phyloP scores from a whole-genome alignment of 495 filamentous ascomycete species.

The Lophiotrema nucula region DNA sequence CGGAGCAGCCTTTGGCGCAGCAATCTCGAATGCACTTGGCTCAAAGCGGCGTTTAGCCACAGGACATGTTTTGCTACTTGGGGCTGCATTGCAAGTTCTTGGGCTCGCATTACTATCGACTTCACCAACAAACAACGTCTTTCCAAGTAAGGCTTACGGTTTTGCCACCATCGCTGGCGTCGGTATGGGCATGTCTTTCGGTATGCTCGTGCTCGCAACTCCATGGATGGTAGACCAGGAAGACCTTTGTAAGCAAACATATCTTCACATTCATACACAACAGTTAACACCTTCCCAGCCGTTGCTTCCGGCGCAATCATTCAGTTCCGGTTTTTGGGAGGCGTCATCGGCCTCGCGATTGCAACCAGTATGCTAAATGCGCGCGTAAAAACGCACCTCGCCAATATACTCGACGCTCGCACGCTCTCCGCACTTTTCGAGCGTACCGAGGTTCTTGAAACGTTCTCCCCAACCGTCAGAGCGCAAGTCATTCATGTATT shows the following conservation, averaged over 20 bases:
- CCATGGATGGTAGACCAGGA: slow-evolving; percentile 3
- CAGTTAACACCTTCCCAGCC: slow-evolving; percentile 1
- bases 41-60: slow-evolving; percentile 2
- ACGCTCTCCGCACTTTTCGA: not conserved
- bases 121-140: not conserved
- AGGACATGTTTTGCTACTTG: slow-evolving; percentile 2
- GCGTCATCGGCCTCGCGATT: slow-evolving; percentile 21
- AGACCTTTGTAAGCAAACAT: not conserved
- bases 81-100: slow-evolving; percentile 1
- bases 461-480: not conserved
- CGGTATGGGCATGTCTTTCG: slow-evolving; percentile 13
- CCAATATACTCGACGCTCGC: not conserved
- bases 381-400: not conserved
- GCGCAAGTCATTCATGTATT: slow-evolving; percentile 2
- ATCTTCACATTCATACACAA: not conserved
- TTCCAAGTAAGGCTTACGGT: slow-evolving; percentile 11
- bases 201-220: slow-evolving; percentile 2
- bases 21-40: slow-evolving; percentile 7
- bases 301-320: slow-evolving; percentile 6
- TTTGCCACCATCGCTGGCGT: slow-evolving; percentile 7
- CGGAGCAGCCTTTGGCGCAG: slow-evolving; percentile 5
- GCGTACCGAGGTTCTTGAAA: not conserved
- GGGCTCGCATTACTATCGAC: slow-evolving; percentile 6
- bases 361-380: slow-evolving; percentile 6
- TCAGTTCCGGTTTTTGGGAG: slow-evolving; percentile 20